Evolutionary conservation across 208 protist genomes (phyloP).

Genomic region (Acanthamoeba castellanii): DNA sequence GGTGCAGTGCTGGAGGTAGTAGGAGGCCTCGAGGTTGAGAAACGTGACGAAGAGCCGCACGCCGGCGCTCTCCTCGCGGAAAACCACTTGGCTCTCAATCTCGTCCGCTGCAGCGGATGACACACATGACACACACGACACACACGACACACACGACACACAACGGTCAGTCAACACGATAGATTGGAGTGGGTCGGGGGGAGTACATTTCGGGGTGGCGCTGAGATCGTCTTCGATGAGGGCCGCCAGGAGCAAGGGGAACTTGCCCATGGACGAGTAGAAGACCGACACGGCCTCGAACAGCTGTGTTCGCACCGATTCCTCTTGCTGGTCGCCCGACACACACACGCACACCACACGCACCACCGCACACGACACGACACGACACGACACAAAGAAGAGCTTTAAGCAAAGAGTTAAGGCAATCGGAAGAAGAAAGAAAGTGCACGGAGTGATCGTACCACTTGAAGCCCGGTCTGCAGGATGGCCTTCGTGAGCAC

Average conservation of each 20-base stretch:
- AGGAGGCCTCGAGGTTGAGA: constrained; percentile 47
- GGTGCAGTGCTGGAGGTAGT: constrained; percentile 59
- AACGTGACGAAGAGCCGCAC: constrained; percentile 38
- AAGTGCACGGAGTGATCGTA: background rate
- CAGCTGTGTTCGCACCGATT: background rate
- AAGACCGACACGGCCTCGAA: constrained; percentile 33
- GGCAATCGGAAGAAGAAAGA: background rate
- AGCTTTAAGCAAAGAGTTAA: background rate
- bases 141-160: background rate
- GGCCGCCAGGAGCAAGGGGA: background rate
- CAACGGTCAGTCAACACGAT: background rate
- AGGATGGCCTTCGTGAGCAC: constrained; percentile 11
- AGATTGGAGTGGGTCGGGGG: background rate
- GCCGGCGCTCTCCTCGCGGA: constrained; percentile 15
- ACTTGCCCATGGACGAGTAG: constrained; percentile 49
- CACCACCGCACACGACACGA: background rate
- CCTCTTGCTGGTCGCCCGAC: background rate
- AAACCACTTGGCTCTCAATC: background rate
- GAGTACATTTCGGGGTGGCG: background rate
- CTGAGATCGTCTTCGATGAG: constrained; percentile 31
- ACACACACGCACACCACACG: background rate
- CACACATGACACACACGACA: background rate
- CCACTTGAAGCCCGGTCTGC: background rate
- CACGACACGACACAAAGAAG: background rate
- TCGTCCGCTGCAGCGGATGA: background rate